Percentiles rank a stretch among this genome's conserved stretches.
phyloP scores from a whole-genome alignment of 495 filamentous ascomycete species.

The Saxophila tyrrhenica region DNA sequence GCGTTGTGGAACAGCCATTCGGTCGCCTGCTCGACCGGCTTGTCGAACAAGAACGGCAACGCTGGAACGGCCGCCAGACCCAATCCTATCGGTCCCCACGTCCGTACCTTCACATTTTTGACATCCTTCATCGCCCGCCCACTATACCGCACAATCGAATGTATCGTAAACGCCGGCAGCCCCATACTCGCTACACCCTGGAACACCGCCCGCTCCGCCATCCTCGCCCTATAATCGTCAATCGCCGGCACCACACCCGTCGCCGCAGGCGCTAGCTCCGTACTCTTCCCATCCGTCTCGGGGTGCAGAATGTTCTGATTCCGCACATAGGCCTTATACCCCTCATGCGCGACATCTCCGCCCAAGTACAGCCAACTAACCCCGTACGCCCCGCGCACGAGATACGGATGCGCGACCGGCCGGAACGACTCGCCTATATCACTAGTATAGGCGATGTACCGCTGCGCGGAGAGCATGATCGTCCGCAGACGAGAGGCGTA shows the following conservation, averaged over 20 bases:
- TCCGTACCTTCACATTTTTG: slow-evolving; percentile 62
- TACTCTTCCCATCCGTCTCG: slow-evolving; percentile 9
- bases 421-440: slow-evolving; percentile 97
- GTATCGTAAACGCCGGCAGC: slow-evolving; percentile 88
- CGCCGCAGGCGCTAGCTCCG: background rate
- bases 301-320: slow-evolving; percentile 56
- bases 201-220: slow-evolving; percentile 83
- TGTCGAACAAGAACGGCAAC: slow-evolving; percentile 80
- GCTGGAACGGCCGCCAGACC: slow-evolving; percentile 81
- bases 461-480: slow-evolving; percentile 78
- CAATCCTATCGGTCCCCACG: slow-evolving; percentile 84
- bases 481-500: slow-evolving; percentile 57
- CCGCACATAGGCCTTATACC: slow-evolving; percentile 83
- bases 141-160: slow-evolving; percentile 78
- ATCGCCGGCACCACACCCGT: slow-evolving; percentile 52
- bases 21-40: slow-evolving; percentile 81
- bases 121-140: slow-evolving; percentile 66
- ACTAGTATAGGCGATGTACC: slow-evolving; percentile 95
- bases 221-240: slow-evolving; percentile 83
- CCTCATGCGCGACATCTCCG: slow-evolving; percentile 85
- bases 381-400: slow-evolving; percentile 75
- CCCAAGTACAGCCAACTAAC: slow-evolving; percentile 86
- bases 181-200: slow-evolving; percentile 89
- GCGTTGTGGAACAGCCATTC: slow-evolving; percentile 81
- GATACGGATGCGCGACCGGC: slow-evolving; percentile 73